Conservation (phyloP, 2,329 filamentous ascomycete species). For the Aspergillus fischeri region DNA sequence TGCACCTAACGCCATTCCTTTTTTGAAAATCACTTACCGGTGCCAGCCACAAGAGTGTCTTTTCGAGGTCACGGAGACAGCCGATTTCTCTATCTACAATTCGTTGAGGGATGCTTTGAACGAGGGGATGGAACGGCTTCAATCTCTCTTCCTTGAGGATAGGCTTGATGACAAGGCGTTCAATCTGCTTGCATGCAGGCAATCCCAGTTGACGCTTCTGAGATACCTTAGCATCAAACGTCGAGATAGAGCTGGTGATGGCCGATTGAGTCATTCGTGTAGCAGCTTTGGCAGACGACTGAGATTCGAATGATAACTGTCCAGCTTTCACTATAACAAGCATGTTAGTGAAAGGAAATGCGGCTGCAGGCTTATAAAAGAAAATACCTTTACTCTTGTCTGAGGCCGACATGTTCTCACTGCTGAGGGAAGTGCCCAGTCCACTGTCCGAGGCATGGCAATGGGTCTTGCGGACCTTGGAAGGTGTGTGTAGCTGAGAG, state of each 20-base stretch:
- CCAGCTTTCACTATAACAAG: constrained; percentile 19
- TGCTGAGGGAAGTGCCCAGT: constrained; percentile 75
- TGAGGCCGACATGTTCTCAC: constrained; percentile 41
- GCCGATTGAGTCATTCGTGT: constrained; percentile 43
- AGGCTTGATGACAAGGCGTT: constrained; percentile 72
- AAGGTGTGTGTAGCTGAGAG: constrained; percentile 43
- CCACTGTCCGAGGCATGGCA: constrained; percentile 82
- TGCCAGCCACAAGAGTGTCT: constrained; percentile 84
- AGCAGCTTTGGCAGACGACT: constrained; percentile 10
- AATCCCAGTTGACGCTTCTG: constrained; percentile 61
- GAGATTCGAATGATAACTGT: constrained; percentile 18
- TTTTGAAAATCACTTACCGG: constrained; percentile 72
- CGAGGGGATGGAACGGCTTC: constrained; percentile 75
- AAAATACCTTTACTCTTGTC: constrained; percentile 45
- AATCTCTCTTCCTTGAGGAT: constrained; percentile 69
- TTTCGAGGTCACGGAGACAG: constrained; percentile 89
- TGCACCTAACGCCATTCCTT: constrained; percentile 59
- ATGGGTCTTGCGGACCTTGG: constrained; percentile 49
- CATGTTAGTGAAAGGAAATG: constrained; percentile 16
- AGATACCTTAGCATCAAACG: constrained; percentile 43
- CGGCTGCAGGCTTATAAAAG: constrained; percentile 34
- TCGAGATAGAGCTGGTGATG: constrained; percentile 58
- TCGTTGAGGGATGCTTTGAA: constrained; percentile 72
- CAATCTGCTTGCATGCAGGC: constrained; percentile 71
- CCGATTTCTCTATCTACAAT: constrained; percentile 82